Percentiles rank a stretch among this genome's conserved stretches.
Evolutionary conservation across 495 filamentous ascomycete genomes (phyloP).

Genomic region (Lasiosphaeriaceae sp.): DNA sequence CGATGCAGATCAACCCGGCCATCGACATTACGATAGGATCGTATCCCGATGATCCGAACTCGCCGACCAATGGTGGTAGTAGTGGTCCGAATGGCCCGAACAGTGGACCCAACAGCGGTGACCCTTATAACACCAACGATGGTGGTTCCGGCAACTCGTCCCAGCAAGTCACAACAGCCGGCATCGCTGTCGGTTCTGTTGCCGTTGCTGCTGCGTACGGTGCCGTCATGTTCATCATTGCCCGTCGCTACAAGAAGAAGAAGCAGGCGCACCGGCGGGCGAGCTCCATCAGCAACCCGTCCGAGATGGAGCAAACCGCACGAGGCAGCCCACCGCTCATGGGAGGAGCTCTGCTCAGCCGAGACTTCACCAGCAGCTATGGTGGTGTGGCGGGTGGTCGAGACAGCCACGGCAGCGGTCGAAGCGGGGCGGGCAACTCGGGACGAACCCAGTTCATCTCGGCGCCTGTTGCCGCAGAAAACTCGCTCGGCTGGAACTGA

Average conservation of each 20-base stretch:
- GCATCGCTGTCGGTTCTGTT: constrained; percentile 74
- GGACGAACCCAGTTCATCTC: constrained; percentile 68
- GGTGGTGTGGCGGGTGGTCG: constrained; percentile 42
- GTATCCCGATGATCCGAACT: constrained; percentile 34
- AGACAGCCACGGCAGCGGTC: constrained; percentile 50
- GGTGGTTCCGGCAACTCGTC: constrained; percentile 37
- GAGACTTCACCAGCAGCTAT: constrained; percentile 45
- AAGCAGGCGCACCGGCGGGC: constrained; percentile 75
- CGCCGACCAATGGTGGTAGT: constrained; percentile 23
- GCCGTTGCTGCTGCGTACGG: constrained; percentile 86
- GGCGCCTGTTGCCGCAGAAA: constrained; percentile 90
- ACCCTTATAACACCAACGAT: constrained; percentile 35
- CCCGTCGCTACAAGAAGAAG: constrained; percentile 86
- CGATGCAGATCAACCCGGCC: constrained; percentile 76
- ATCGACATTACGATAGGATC: constrained; percentile 71
- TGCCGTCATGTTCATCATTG: constrained; percentile 97
- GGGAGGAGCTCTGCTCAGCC: constrained; percentile 48
- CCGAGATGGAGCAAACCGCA: constrained; percentile 53
- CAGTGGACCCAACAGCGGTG: constrained; percentile 19
- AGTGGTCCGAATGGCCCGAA: background rate
- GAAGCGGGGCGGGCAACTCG: constrained; percentile 70
- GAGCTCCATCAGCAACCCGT: constrained; percentile 57
- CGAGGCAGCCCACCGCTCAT: constrained; percentile 56
- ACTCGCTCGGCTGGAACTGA: constrained; percentile 97
- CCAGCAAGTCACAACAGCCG: constrained; percentile 73